Evolutionary conservation across 495 filamentous ascomycete species (phyloP), one percentile per base, ranked within the genome.

Genomic region (Tetracladium setigerum): DNA sequence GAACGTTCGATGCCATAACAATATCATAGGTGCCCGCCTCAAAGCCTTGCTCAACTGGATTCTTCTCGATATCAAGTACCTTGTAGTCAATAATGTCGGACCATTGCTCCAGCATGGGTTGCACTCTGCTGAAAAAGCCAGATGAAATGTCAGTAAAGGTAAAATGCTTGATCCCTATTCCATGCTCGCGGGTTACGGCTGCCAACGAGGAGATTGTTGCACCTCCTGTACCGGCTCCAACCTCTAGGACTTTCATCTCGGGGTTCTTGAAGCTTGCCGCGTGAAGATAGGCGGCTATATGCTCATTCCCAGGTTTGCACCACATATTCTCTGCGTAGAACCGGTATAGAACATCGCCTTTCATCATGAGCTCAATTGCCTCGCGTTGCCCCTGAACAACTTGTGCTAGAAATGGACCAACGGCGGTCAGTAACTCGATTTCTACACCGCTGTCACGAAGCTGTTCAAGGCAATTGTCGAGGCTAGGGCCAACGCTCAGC

Each of bases 91-190:
- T 44, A 12, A 9, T n/a, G 14, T 33, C 15, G 33, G 1, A 22
- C 44, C 36, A 55, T 15, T 41, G 14, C 1, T 12, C 19, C 14
- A 51, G 18, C 34, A 18, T 22, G 1, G 9, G 14, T 30, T 50
- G 47, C 0, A 63, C 63, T 19, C 62, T 64, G 38, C 72, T 67
- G 30, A 79, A 77, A 49, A 77, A 78, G 0, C 63, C 63, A 2
- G 67, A 50, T 0, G 74, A 77, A 2, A 79, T 66, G 41, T 81
- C 77, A 1, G 76, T 78, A 46, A 75, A 81, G 2, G 52, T 57
- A 41, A 69, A 74, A n/a, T 17, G 18, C 13, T 31, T 18, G 30
- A 43, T 13, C 2, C 13, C 18, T 2, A 14, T 5, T 10, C 41
- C 34, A 14, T 44, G 19, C 12, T 34, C 17, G 18, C 24, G 10